phyloP scores from a whole-genome alignment of 768 basidiomycete species.

The Gyrodon lividus region DNA sequence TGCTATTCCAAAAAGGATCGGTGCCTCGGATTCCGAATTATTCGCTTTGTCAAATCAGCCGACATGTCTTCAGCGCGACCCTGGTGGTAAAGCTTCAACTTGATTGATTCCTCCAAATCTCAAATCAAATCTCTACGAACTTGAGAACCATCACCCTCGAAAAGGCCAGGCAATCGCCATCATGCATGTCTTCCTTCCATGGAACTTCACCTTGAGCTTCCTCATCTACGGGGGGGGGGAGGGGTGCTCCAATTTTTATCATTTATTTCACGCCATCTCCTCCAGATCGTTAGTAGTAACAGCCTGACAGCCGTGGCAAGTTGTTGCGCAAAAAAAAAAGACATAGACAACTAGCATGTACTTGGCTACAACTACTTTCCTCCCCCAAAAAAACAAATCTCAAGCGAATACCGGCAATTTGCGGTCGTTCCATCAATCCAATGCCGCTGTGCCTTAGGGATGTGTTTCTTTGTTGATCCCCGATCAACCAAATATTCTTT shows the following conservation, averaged over 20 bases:
- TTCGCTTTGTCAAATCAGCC: slow-evolving; percentile 44
- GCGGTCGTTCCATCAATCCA: slow-evolving; percentile 25
- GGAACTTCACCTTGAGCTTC: not conserved
- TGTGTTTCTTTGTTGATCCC: slow-evolving; percentile 55
- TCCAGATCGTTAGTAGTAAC: not conserved
- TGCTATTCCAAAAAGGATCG: slow-evolving; percentile 26
- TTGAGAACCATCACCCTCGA: slow-evolving; percentile 14
- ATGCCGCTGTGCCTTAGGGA: slow-evolving; percentile 30
- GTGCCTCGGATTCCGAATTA: slow-evolving; percentile 47
- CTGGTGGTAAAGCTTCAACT: slow-evolving; percentile 33
- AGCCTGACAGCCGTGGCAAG: not conserved
- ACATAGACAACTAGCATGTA: not conserved
- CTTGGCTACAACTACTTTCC: too few species aligned
- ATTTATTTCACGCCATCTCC: slow-evolving; percentile 1
- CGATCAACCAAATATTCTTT: slow-evolving; percentile 49
- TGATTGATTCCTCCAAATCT: slow-evolving; percentile 25
- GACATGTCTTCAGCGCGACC: slow-evolving; percentile 33
- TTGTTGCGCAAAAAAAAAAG: not conserved
- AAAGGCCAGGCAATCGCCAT: slow-evolving; percentile 16
- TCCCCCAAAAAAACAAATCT: slow-evolving; percentile 1
- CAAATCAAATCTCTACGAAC: slow-evolving; percentile 32
- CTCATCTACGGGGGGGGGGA: not conserved
- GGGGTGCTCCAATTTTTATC: not conserved
- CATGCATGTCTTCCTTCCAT: slow-evolving; percentile 14
- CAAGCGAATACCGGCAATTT: slow-evolving; percentile 24